phyloP scores from a whole-genome alignment of 208 protist species.

The Acanthamoeba lenticulata region DNA sequence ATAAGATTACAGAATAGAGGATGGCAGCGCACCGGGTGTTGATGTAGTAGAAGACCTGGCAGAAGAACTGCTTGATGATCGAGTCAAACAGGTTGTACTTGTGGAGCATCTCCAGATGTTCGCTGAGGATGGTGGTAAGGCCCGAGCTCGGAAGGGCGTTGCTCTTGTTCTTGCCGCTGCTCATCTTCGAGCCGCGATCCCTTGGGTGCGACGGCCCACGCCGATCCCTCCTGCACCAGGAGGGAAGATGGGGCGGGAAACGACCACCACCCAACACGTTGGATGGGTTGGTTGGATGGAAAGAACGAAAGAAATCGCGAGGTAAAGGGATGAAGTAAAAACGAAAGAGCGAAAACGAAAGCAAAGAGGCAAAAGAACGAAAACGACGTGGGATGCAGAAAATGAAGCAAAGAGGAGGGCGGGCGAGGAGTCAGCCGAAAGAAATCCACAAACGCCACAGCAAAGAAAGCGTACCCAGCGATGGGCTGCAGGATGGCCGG shows the following conservation, averaged over 20 bases:
- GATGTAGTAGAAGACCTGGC: conserved; percentile 63
- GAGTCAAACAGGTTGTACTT: conserved; percentile 37
- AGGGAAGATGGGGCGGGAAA: background rate
- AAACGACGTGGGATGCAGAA: background rate
- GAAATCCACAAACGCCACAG: background rate
- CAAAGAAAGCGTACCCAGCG: background rate
- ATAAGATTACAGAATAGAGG: too few species aligned
- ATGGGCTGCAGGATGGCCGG: conserved; percentile 38
- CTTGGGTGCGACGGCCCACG: background rate
- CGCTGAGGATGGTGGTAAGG: conserved; percentile 26
- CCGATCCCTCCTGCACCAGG: conserved; percentile 5
- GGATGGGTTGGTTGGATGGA: too few species aligned
- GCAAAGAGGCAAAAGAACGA: background rate
- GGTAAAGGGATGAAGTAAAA: background rate
- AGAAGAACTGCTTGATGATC: conserved; percentile 59
- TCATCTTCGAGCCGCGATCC: too few species aligned
- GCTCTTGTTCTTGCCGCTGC: conserved; percentile 22
- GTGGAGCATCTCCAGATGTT: conserved; percentile 28
- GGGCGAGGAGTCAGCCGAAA: background rate
- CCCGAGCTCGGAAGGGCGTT: conserved; percentile 24
- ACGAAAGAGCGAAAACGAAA: background rate
- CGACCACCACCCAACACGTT: background rate
- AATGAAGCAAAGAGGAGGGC: background rate
- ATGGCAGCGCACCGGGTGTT: conserved; percentile 44
- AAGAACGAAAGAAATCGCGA: background rate